Base-by-base conservation (phyloP, 164 flowering plant species). In the Vitis labrusca region DNA sequence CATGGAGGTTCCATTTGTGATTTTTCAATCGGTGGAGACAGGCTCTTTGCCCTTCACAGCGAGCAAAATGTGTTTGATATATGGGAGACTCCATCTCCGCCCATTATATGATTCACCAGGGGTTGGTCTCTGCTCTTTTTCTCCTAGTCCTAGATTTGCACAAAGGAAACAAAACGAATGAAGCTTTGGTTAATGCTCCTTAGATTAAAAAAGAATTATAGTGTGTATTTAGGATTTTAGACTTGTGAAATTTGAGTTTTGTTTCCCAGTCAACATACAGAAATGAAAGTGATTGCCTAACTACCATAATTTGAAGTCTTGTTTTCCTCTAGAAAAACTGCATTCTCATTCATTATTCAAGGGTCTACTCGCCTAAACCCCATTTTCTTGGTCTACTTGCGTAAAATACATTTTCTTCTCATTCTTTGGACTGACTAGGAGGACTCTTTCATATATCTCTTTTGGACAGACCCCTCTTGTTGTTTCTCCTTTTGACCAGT, bases 61-160 rank as follows among this genome's bases (percentile, higher is more conserved):
- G 97, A 90, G 67, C 95, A 93, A 63, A 90, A 93, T 83, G 95
- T 91, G 59, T 93, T 93, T 54, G 98, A 93, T 74, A 76, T 91
- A 16, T 93, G 98, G 98, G 97, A 93, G 80, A 83, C 92, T 67
- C 92, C 85, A 14, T 71, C 90, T 19, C 79, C 87, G 0, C 83
- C 92, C 0, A 69, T 84, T 44, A 14, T 80, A 52, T 85, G 84
- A 85, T 69, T 55, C 19, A 63, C 23, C 17, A 44, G 11, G 12
- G 32, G 14, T 15, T 57, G 48, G 32, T 51, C 8, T 19, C 27
- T 65, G 11, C 8, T 17, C 6, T 15, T 15, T 12, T 12, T 50
- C 11, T 59, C 4, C 61, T 59, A 23, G 48, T 54, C 5, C 32
- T n/a, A 59, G 32, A 50, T 17, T 17, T n/a, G 9, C 19, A 73